Evolutionary conservation across 495 filamentous ascomycete genomes (phyloP), one percentile per base, ranked within the genome.

Genomic region (Talaromyces trachyspermus): DNA sequence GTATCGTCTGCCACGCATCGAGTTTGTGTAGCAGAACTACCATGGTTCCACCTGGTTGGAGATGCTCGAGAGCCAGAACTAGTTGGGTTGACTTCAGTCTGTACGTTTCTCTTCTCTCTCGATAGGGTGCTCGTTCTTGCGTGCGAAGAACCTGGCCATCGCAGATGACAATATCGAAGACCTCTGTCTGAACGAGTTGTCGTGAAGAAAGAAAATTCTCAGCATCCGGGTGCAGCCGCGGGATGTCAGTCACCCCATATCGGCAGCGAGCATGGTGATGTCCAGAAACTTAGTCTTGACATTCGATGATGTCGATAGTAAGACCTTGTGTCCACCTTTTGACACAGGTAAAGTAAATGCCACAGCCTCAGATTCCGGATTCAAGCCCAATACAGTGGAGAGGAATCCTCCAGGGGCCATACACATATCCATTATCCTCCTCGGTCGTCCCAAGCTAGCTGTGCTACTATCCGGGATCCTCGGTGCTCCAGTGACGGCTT

Each of bases 331-430:
- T 4, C 76, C 70, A 1, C 73, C 74, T 24, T 59, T n/a, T 2
- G 43, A 27, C 3, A 12, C 4, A 0, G 70, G 68, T 15, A 80
- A 53, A 23, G 57, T 77, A 52, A 78, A 64, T 12, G 60, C 75
- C n/a, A 49, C 46, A 4, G 61, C 63, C 11, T 20, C 40, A 5
- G 74, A 69, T 0, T 39, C 20, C 2, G 58, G 63, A 45, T 73
- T 72, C 4, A 58, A 41, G 4, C 57, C 51, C 22, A 77, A 50
- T 0, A 60, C 63, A 2, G 55, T 52, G 0, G 50, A 42, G 8
- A 69, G 62, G 50, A 73, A 82, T 3, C 70, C 75, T 6, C 79
- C 77, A 1, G 78, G 79, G 0, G 77, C 79, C 65, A 77, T 74
- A 55, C 78, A 80, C 32, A 80, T 55, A 51, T 83, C 74, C 1